Evolutionary conservation across 129 eudicot species (phyloP), one percentile per base, ranked within the genome.

Genomic region (Calendula officinalis): DNA sequence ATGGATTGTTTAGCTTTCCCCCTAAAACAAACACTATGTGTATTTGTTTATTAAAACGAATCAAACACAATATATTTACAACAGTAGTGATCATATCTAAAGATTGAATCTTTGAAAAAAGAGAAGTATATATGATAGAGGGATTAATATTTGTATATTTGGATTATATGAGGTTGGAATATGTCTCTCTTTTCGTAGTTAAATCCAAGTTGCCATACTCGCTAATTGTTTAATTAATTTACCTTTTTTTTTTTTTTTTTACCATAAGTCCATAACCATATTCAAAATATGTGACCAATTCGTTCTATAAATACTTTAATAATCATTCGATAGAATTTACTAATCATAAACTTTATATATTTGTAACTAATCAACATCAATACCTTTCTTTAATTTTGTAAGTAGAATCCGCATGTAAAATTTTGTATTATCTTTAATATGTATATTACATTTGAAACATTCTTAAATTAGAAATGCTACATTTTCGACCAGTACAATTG

Each of bases 31-130:
- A 46, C 45, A 46, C 16, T 45, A 45, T 12, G 50, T 45, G 5
- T 12, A 22, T 27, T 3, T 66, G 8, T 61, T 10, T 41, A 33
- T 64, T 12, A 7, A 55, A 42, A 41, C 30, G 9, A 42, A 54
- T 14, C 7, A 40, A 40, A 30, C 9, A 42, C 14, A 43, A 42
- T 55, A 67, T 55, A 67, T 43, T 9, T 52, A 67, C 17, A 56
- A 56, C 46, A 46, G 6, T 6, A 12, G 53, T 1, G 49, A 49
- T 22, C 34, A 15, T 49, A 51, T 60, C 60, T 53, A 49, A 70
- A 70, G 75, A 60, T 48, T 60, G 68, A 41, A 70, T 60, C 75
- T 60, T 60, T 48, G 61, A 70, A 70, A 37, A 60, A 37, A 58
- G 35, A 14, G 38, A 40, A 53, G 34, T 59, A 30, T 39, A 41